These are phyloP conservation scores for Lepidium africanum DNA, from an alignment of 345 rosid species.

Conservation along the genomic window DNA sequence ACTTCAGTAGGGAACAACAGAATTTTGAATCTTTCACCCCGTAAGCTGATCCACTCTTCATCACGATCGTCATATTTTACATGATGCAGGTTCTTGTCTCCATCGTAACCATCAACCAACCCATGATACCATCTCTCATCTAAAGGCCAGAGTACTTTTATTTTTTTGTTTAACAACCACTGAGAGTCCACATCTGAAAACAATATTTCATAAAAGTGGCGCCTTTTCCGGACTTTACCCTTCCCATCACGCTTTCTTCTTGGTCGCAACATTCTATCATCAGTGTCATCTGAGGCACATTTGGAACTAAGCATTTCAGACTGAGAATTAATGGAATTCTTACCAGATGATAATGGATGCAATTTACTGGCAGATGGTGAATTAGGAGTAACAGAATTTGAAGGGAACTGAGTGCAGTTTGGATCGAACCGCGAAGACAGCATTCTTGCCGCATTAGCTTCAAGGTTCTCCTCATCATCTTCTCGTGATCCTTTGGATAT, in stretches of 20 bases:
- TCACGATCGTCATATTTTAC: constrained; percentile 95
- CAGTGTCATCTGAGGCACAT: constrained; percentile 49
- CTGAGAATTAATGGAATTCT: constrained; percentile 20
- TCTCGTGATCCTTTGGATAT: constrained; percentile 37
- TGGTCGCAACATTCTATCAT: constrained; percentile 70
- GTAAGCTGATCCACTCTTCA: constrained; percentile 90
- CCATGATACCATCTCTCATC: constrained; percentile 91
- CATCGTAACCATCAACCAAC: constrained; percentile 64
- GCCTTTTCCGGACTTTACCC: constrained; percentile 57
- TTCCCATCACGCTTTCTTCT: constrained; percentile 50
- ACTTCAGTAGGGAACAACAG: constrained; percentile 76
- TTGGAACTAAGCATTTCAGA: constrained; percentile 40
- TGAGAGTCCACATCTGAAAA: constrained; percentile 59
- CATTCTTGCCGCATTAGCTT: constrained; percentile 97
- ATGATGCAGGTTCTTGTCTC: constrained; percentile 73
- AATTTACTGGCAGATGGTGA: constrained; percentile 35
- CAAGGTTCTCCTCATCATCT: constrained; percentile 92
- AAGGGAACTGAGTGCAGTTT: constrained; percentile 68
- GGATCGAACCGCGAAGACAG: constrained; percentile 89
- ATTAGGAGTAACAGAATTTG: constrained; percentile 39
- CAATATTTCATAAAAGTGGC: constrained; percentile 75
- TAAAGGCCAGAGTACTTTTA: constrained; percentile 94
- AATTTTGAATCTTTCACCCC: constrained; percentile 79
- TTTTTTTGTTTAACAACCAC: constrained; percentile 68
- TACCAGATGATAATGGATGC: constrained; percentile 35